These are phyloP conservation scores for Pezizomycotina sp. DNA, from an alignment of 2,329 filamentous ascomycete species.

Conservation along the genomic window DNA sequence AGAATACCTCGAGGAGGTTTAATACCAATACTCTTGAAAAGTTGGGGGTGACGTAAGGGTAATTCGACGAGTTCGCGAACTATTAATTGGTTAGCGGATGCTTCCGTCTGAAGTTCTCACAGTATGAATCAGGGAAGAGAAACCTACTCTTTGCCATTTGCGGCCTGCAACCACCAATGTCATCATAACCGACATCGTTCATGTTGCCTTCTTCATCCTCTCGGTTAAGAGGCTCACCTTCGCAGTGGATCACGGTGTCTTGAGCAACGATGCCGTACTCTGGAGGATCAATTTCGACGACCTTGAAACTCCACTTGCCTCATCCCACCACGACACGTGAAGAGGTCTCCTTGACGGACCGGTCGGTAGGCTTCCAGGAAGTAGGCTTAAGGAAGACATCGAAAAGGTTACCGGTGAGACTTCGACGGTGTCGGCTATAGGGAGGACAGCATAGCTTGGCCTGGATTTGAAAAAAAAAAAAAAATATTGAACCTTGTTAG, in stretches of 20 bases:
- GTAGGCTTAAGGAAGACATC: slow-evolving; percentile 99
- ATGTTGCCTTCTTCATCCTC: slow-evolving; percentile 98
- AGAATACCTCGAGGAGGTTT: slow-evolving; percentile 97
- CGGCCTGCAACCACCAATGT: slow-evolving; percentile 97
- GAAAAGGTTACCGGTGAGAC: slow-evolving; percentile 91
- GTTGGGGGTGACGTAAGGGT: slow-evolving; percentile 86
- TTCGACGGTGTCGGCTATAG: slow-evolving; percentile 95
- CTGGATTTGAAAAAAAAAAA: slow-evolving; percentile 32
- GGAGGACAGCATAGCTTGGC: slow-evolving; percentile 98
- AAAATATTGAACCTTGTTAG: slow-evolving; percentile 2
- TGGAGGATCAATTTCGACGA: slow-evolving; percentile 93
- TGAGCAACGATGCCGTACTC: slow-evolving; percentile 98
- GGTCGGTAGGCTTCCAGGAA: slow-evolving; percentile 98
- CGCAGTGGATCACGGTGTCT: slow-evolving; percentile 97
- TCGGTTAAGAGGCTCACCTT: slow-evolving; percentile 90
- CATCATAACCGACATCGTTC: slow-evolving; percentile 97
- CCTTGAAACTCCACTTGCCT: slow-evolving; percentile 98
- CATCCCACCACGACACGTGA: slow-evolving; percentile 96
- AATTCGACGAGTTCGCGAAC: slow-evolving; percentile 94
- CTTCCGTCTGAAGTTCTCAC: not conserved
- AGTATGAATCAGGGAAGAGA: not conserved
- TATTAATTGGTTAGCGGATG: slow-evolving; percentile 1
- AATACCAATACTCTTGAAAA: slow-evolving; percentile 99
- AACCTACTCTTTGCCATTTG: slow-evolving; percentile 78
- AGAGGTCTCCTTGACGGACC: slow-evolving; percentile 90